These are phyloP conservation scores for Backusella parvicylindrica DNA, from an alignment of 192 early-diverging fungal species.

Conservation along the genomic window DNA sequence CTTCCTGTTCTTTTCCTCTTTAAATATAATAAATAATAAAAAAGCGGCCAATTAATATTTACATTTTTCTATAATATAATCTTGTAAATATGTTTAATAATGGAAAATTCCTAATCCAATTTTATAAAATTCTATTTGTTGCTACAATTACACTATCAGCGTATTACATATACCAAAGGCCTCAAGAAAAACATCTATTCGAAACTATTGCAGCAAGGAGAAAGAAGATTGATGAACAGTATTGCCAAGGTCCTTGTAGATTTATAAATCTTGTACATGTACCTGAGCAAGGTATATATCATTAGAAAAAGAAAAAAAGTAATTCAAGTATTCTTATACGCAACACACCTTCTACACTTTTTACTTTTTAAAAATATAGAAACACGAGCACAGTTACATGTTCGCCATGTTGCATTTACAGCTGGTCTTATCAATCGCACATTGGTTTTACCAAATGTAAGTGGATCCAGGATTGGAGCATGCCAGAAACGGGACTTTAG, in stretches of 20 bases:
- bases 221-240: constrained; percentile 22
- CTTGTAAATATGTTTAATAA: constrained; percentile 1
- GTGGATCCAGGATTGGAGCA: constrained; percentile 23
- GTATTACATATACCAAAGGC: neutral
- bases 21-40: neutral
- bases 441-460: constrained; percentile 32
- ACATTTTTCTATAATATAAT: neutral
- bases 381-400: constrained; percentile 35
- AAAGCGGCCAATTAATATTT: neutral
- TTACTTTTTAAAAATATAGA: constrained; percentile 14
- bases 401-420: constrained; percentile 26
- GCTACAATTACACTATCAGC: neutral
- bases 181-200: neutral
- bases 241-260: constrained; percentile 31
- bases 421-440: constrained; percentile 27
- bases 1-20: neutral
- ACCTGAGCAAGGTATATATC: constrained; percentile 31
- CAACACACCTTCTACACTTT: neutral
- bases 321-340: neutral
- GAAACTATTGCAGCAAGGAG: neutral
- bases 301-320: neutral
- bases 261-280: constrained; percentile 29
- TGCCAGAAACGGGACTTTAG: constrained; percentile 25
- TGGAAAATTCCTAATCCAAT: neutral
- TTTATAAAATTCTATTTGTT: neutral